Evolutionary conservation across 306 rosid genomes (phyloP), one percentile per base, ranked within the genome.

Genomic region (Hippophae rhamnoides): DNA sequence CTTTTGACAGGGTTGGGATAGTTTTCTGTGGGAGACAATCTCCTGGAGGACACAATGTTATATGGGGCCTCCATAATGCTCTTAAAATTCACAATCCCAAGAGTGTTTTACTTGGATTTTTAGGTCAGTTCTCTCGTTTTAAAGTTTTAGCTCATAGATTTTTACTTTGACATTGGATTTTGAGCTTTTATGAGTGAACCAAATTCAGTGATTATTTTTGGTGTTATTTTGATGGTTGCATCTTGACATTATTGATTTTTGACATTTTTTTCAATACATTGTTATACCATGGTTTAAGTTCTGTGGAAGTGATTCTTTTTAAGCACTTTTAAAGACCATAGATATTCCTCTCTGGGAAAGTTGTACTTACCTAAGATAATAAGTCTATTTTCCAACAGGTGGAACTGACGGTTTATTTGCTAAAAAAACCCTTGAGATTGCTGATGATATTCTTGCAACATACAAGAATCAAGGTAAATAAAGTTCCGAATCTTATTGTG

Each of bases 21-120:
- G 94, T 92, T 71, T 92, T 92, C 60, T 83, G 94, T 70, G 99
- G 99, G 42, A 83, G 99, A 70, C 99, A 92, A 72, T 92, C 99
- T 65, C 99, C 99, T 46, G 99, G 99, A 56, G 99, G 99, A 48
- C 99, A 92, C 79, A 92, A 92, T 68, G 95, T 88, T 58, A 77
- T 88, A 9, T 92, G 99, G 99, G 99, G 99, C 52, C 96, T 88
- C 69, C 77, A 69, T 54, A 50, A 57, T 13, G 97, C 99, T 61
- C 90, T 92, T 57, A 86, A 88, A 78, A 64, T 73, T 66, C 95
- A 86, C 86, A 92, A 92, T 73, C 76, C 84, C n/a, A 70, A 54
- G 9, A 92, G 70, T 73, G 76, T 72, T 63, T 80, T 92, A 56
- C 84, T 88, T 68, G 99, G 99, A 74, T 92, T 92, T 74, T 83